Conservation (phyloP, 345 rosid species). For the Brassica rapa region DNA sequence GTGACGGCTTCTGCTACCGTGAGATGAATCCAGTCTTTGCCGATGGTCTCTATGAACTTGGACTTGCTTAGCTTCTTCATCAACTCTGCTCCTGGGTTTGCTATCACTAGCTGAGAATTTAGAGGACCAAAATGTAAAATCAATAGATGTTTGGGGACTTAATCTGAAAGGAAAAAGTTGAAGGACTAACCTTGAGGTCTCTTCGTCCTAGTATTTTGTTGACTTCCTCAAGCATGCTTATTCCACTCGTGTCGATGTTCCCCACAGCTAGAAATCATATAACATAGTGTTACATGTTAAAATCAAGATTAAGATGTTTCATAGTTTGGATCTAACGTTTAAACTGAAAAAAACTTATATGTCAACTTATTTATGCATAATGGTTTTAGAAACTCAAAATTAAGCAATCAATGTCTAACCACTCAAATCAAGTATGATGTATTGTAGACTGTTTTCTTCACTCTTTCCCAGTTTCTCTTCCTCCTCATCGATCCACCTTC, state of each 20-base stretch:
- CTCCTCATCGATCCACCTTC: background rate
- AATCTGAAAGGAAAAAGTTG: background rate
- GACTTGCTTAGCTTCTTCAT: constrained; percentile 86
- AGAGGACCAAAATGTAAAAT: background rate
- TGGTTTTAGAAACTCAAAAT: background rate
- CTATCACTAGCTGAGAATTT: constrained; percentile 60
- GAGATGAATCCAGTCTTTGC: constrained; percentile 68
- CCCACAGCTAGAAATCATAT: constrained; percentile 62
- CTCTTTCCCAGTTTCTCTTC: constrained; percentile 37
- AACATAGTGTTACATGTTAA: background rate
- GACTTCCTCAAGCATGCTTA: constrained; percentile 89
- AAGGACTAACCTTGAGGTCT: constrained; percentile 55
- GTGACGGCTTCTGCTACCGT: constrained; percentile 83
- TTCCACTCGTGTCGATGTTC: constrained; percentile 93
- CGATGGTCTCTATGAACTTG: constrained; percentile 59
- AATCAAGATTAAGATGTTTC: background rate
- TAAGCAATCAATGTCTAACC: constrained; percentile 40
- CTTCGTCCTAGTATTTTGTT: constrained; percentile 59
- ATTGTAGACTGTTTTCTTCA: constrained; percentile 56
- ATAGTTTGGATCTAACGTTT: background rate
- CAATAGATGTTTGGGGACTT: background rate
- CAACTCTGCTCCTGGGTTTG: constrained; percentile 91
- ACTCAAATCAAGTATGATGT: constrained; percentile 70
- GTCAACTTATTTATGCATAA: background rate
- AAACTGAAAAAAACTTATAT: background rate